Evolutionary conservation across 192 early-diverging fungal species (phyloP).

Genomic region (Backusella macrospora): DNA sequence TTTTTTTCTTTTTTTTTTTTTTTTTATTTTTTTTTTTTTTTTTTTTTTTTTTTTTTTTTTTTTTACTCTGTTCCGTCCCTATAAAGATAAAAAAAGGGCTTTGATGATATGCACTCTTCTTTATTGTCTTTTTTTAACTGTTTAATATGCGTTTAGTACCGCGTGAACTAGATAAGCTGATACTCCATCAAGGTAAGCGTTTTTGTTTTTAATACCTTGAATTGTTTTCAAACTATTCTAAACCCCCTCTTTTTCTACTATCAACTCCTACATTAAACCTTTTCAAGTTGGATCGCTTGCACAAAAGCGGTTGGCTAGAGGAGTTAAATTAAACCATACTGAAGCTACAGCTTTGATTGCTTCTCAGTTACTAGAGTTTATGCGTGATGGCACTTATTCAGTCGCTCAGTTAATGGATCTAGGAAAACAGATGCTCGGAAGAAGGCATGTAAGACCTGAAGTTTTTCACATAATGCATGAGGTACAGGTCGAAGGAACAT

Average conservation of each 20-base stretch:
- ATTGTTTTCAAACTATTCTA: neutral
- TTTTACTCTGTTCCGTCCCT: neutral
- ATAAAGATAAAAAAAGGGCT: neutral
- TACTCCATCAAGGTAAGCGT: constrained; percentile 66
- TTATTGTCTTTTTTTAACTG: neutral
- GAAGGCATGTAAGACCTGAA: constrained; percentile 76
- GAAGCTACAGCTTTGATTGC: constrained; percentile 90
- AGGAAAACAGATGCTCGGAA: constrained; percentile 87
- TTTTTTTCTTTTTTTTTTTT: too few species aligned
- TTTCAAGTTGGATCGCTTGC: constrained; percentile 75
- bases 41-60: neutral
- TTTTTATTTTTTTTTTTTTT: too few species aligned
- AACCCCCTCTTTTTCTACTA: neutral
- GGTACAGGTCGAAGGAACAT: constrained; percentile 91
- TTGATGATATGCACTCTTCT: neutral
- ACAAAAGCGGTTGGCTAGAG: constrained; percentile 88
- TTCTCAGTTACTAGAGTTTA: constrained; percentile 82
- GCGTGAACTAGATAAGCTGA: constrained; percentile 91
- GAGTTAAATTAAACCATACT: constrained; percentile 82
- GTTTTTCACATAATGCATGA: constrained; percentile 73
- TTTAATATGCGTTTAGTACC: constrained; percentile 76
- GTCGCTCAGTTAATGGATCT: constrained; percentile 88
- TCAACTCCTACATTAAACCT: neutral
- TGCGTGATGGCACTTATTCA: constrained; percentile 86
- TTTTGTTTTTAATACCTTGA: neutral